Percentiles rank a stretch among this genome's conserved stretches.
Evolutionary conservation across 371 early-diverging fungal species (phyloP).

Genomic region (Apophysomyces trapeziformis): DNA sequence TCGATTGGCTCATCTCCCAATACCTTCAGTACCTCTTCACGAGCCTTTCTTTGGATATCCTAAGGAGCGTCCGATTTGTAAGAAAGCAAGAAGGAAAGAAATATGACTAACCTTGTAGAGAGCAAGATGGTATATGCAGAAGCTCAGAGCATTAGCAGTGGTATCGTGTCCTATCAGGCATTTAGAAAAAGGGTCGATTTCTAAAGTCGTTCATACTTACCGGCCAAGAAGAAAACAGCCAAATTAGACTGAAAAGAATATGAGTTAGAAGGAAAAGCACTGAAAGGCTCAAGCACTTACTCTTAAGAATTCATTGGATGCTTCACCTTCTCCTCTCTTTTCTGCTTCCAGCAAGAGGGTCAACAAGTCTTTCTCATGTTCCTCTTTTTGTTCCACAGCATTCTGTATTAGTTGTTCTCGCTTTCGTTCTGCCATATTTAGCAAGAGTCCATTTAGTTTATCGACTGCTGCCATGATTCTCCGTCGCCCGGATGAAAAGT

Average conservation of each 20-base stretch:
- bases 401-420: not conserved
- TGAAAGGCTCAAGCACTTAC: constrained; percentile 10
- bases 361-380: constrained; percentile 37
- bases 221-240: constrained; percentile 31
- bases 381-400: constrained; percentile 1
- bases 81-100: not conserved
- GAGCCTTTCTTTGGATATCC: constrained; percentile 28
- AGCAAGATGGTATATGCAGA: constrained; percentile 25
- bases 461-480: constrained; percentile 3
- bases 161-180: constrained; percentile 23
- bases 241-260: constrained; percentile 21
- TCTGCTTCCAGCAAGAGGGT: constrained; percentile 45
- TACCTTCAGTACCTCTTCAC: constrained; percentile 18
- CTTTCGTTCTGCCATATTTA: constrained; percentile 11
- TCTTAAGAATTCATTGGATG: constrained; percentile 27
- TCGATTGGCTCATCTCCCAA: constrained; percentile 15
- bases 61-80: not conserved
- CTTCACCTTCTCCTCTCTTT: constrained; percentile 20
- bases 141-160: constrained; percentile 21
- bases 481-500: not conserved
- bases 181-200: not conserved
- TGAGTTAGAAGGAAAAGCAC: not conserved
- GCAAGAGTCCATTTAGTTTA: constrained; percentile 11
- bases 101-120: constrained; percentile 16
- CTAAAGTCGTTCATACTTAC: not conserved